Conservation (phyloP, 768 basidiomycete species). For the Macrocybe gigantea region DNA sequence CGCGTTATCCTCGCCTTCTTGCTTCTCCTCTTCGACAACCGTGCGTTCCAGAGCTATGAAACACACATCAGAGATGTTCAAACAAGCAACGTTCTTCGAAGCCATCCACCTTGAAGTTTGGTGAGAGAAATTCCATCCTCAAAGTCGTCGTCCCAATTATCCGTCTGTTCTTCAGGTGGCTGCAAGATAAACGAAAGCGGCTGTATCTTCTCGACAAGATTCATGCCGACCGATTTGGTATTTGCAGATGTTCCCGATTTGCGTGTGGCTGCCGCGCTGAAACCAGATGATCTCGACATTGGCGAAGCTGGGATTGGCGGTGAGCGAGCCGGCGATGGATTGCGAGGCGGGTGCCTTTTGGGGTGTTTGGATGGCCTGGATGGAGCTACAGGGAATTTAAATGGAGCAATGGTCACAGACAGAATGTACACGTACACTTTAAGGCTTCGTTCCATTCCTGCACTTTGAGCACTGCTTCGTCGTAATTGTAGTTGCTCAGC, state of each 20-base stretch:
- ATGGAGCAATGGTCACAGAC: neutral
- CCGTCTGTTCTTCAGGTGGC: slow-evolving; percentile 79
- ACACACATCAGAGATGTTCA: neutral
- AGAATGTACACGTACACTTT: slow-evolving; percentile 52
- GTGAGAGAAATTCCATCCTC: slow-evolving; percentile 88
- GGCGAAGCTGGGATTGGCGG: slow-evolving; percentile 28
- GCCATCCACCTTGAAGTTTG: slow-evolving; percentile 60
- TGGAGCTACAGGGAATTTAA: slow-evolving; percentile 43
- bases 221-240: slow-evolving; percentile 27
- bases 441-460: slow-evolving; percentile 99
- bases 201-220: slow-evolving; percentile 49
- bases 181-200: slow-evolving; percentile 64
- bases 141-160: slow-evolving; percentile 99
- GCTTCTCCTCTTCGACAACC: slow-evolving; percentile 48
- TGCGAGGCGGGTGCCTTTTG: slow-evolving; percentile 35
- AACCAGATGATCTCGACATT: slow-evolving; percentile 20
- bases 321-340: slow-evolving; percentile 41
- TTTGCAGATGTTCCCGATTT: slow-evolving; percentile 26
- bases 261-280: slow-evolving; percentile 25
- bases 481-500: slow-evolving; percentile 79
- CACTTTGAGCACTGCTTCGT: slow-evolving; percentile 90
- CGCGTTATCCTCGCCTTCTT: slow-evolving; percentile 64
- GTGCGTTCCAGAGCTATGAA: slow-evolving; percentile 58
- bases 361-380: slow-evolving; percentile 69
- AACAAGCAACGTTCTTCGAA: neutral